These are phyloP conservation scores for Mortierella sp. DNA, from an alignment of 371 early-diverging fungal species.

Conservation along the genomic window DNA sequence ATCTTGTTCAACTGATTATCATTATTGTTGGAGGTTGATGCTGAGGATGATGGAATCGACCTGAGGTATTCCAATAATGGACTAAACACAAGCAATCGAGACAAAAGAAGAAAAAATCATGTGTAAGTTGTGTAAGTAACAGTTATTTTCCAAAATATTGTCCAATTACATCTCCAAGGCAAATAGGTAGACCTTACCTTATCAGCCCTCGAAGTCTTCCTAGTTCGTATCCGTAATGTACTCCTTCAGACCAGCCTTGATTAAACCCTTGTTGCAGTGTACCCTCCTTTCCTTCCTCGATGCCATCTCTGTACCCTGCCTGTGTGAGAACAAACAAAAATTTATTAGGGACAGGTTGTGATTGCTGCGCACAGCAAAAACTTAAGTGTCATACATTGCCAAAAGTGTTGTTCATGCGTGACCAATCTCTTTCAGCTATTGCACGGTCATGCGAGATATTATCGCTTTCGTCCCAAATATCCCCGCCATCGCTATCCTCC, in stretches of 20 bases:
- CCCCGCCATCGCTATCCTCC: slow-evolving; percentile 29
- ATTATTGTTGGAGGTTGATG: background rate
- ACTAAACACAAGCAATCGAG: slow-evolving; percentile 8
- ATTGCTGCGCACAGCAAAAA: slow-evolving; percentile 3
- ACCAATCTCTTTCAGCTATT: slow-evolving; percentile 52
- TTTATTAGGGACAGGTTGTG: background rate
- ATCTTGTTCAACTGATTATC: background rate
- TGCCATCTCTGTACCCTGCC: slow-evolving; percentile 53
- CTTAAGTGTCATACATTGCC: slow-evolving; percentile 21
- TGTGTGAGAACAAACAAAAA: slow-evolving; percentile 6
- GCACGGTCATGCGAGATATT: slow-evolving; percentile 39
- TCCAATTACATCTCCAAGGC: background rate
- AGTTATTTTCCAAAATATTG: background rate
- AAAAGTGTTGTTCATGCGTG: slow-evolving; percentile 49
- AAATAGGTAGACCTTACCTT: slow-evolving; percentile 23
- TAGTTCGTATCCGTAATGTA: slow-evolving; percentile 44
- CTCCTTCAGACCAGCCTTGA: slow-evolving; percentile 55
- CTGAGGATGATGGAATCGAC: slow-evolving; percentile 2
- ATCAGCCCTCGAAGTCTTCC: slow-evolving; percentile 52
- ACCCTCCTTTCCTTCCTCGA: slow-evolving; percentile 52
- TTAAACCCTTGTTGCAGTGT: slow-evolving; percentile 55
- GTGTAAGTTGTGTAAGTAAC: too few species aligned
- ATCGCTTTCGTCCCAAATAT: slow-evolving; percentile 49
- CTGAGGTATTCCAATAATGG: slow-evolving; percentile 37
- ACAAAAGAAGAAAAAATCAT: background rate